Conservation (phyloP, 306 rosid species). For the Cicer arietinum region DNA sequence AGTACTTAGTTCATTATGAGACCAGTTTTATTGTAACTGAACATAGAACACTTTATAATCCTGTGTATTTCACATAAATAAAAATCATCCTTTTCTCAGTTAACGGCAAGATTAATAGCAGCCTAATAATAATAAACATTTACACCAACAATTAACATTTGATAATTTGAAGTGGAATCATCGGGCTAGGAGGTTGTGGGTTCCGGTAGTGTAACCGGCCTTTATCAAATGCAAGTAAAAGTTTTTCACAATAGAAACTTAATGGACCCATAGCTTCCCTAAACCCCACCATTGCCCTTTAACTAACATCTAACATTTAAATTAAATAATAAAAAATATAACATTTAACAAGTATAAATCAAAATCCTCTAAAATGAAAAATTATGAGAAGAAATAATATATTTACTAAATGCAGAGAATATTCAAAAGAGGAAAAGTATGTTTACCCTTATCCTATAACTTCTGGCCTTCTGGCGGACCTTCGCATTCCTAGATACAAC, state of each 20-base stretch:
- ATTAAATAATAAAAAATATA: not conserved
- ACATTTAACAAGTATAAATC: slow-evolving; percentile 31
- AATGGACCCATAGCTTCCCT: not conserved
- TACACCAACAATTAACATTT: not conserved
- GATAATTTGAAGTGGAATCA: not conserved
- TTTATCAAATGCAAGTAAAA: not conserved
- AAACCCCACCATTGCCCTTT: not conserved
- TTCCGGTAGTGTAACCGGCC: not conserved
- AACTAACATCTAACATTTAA: not conserved
- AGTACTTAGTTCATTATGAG: not conserved
- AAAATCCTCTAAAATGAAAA: slow-evolving; percentile 26
- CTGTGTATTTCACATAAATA: not conserved
- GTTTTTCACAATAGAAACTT: not conserved
- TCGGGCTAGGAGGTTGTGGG: not conserved
- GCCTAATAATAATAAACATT: slow-evolving; percentile 2
- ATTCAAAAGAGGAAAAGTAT: slow-evolving; percentile 18
- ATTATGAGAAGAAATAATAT: not conserved
- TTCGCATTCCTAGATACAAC: slow-evolving; percentile 87
- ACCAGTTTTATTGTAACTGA: not conserved
- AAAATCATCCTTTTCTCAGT: not conserved
- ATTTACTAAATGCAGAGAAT: slow-evolving; percentile 5
- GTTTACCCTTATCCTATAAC: slow-evolving; percentile 80
- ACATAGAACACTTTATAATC: slow-evolving; percentile 1
- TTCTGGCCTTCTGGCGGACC: slow-evolving; percentile 80
- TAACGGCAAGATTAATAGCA: not conserved